Evolutionary conservation across 2,329 filamentous ascomycete genomes (phyloP).

Genomic region (Phialophora macrospora): DNA sequence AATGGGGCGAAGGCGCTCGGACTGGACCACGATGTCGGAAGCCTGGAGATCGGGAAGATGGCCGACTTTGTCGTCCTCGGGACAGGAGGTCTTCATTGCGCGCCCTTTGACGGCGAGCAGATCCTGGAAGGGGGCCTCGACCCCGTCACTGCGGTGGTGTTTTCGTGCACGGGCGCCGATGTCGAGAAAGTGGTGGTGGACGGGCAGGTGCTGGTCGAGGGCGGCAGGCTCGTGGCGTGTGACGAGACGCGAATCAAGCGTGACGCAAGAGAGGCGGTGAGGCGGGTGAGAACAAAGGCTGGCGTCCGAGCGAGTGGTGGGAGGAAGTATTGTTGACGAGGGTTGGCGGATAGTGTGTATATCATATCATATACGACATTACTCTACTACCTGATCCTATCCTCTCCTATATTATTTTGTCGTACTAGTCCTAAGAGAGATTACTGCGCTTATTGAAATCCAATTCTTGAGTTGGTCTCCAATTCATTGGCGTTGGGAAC

Average conservation of each 20-base stretch:
- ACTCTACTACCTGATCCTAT: not conserved
- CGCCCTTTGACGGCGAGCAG: conserved; percentile 48
- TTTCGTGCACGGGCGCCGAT: conserved; percentile 52
- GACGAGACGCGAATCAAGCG: conserved; percentile 49
- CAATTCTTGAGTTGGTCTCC: no score
- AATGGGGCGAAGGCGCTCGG: conserved; percentile 51
- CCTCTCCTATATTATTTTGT: no score
- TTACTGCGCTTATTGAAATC: no score
- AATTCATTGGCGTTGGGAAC: no score
- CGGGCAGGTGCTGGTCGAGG: conserved; percentile 48
- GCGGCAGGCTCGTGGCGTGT: conserved; percentile 47
- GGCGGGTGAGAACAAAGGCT: conserved; percentile 14
- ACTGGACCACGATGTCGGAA: conserved; percentile 51
- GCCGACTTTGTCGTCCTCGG: conserved; percentile 48
- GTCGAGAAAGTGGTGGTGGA: conserved; percentile 53
- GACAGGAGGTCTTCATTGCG: conserved; percentile 43
- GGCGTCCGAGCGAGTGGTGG: conserved; percentile 4
- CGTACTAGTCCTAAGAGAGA: no score
- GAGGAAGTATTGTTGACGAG: conserved; percentile 17
- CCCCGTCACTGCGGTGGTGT: conserved; percentile 51
- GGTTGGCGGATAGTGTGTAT: not conserved
- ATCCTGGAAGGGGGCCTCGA: conserved; percentile 44
- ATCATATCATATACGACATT: not conserved
- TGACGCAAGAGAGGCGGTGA: conserved; percentile 44
- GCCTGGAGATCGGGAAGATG: conserved; percentile 53